Evolutionary conservation across 305 asterid genomes (phyloP).

Genomic region (Solanum chacoense): DNA sequence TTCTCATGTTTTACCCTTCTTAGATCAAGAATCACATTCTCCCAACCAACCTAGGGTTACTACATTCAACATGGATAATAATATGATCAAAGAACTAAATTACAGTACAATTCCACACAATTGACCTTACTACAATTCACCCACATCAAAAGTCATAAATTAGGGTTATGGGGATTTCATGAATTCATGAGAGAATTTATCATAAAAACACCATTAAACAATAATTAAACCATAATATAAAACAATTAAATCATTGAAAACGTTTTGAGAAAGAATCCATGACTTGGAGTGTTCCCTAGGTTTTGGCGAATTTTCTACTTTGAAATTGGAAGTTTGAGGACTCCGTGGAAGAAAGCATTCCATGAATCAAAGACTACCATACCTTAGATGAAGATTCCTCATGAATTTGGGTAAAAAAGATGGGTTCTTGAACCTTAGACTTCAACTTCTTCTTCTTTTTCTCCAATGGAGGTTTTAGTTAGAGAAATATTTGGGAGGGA

Average conservation of each 20-base stretch:
- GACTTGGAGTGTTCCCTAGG: neutral
- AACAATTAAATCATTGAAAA: neutral
- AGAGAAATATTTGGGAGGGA: neutral
- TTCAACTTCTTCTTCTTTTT: neutral
- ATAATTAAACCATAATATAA: neutral
- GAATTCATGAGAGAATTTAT: neutral
- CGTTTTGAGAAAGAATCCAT: neutral
- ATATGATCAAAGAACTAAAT: neutral
- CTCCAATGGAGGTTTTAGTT: neutral
- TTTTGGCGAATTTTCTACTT: neutral
- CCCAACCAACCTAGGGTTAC: neutral
- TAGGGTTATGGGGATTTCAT: neutral
- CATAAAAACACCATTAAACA: neutral
- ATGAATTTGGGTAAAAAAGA: neutral
- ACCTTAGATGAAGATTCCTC: neutral
- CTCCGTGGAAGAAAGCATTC: neutral
- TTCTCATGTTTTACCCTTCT: neutral
- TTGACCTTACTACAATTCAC: neutral
- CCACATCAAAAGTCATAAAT: neutral
- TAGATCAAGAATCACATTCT: neutral
- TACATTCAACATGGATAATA: neutral
- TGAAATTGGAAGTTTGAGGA: neutral
- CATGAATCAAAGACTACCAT: neutral
- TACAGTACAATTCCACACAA: neutral
- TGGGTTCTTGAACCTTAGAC: neutral